phyloP scores from a whole-genome alignment of 805 yeast genomes.

The Teunomyces barrocoloradensis region DNA sequence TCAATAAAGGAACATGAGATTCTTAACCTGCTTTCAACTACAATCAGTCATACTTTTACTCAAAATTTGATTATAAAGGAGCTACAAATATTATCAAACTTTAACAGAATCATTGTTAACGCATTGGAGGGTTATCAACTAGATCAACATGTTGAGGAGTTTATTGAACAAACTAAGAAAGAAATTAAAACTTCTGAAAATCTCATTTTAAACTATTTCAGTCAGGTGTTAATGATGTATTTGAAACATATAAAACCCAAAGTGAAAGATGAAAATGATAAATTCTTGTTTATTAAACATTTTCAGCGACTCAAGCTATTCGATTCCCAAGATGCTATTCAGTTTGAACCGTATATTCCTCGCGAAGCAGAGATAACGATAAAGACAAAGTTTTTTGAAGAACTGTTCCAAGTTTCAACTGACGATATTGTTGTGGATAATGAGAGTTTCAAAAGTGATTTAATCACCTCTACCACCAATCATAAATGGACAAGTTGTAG shows the following conservation, averaged over 20 bases:
- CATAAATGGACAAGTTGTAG: conserved; percentile 40
- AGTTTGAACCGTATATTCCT: conserved; percentile 9
- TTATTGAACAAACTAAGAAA: conserved; percentile 3
- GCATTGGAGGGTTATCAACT: conserved; percentile 11
- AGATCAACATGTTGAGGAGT: conserved; percentile 1
- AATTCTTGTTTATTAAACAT: conserved; percentile 19
- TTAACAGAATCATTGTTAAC: conserved; percentile 19
- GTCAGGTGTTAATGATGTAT: conserved; percentile 15
- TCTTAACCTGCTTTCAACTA: background rate
- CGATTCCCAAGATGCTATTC: background rate
- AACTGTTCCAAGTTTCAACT: conserved; percentile 23
- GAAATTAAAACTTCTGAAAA: conserved; percentile 21
- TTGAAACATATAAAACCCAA: background rate
- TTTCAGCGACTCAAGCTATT: conserved; percentile 8
- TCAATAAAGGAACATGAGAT: background rate
- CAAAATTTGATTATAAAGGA: conserved; percentile 13
- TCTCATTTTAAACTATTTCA: conserved; percentile 16
- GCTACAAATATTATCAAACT: conserved; percentile 20
- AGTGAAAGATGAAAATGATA: conserved; percentile 16
- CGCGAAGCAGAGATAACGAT: conserved; percentile 21
- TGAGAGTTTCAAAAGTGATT: background rate
- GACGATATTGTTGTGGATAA: conserved; percentile 12
- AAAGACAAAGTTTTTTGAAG: conserved; percentile 30
- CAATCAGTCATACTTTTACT: conserved; percentile 15
- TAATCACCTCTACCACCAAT: conserved; percentile 25